Evolutionary conservation across 2,329 filamentous ascomycete species (phyloP).

Genomic region (Ophiosphaerella herpotricha): DNA sequence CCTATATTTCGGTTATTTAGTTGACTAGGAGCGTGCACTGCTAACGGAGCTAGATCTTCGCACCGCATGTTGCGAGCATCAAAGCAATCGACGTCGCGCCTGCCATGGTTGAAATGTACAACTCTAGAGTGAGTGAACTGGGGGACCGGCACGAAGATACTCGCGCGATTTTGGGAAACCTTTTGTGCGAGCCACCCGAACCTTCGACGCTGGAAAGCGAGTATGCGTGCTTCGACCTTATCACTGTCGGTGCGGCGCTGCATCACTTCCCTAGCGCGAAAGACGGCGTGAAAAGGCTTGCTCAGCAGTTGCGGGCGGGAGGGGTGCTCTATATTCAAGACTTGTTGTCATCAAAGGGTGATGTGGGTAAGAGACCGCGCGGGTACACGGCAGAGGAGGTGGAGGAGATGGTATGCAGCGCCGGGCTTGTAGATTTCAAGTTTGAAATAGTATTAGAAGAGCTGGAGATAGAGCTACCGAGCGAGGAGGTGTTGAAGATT

Average conservation of each 20-base stretch:
- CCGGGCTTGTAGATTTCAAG: conserved; percentile 1
- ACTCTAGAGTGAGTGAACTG: conserved; percentile 1
- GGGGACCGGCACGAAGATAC: background rate
- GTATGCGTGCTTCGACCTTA: conserved; percentile 3
- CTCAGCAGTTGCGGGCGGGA: background rate
- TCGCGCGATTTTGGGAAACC: background rate
- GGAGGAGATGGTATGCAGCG: background rate
- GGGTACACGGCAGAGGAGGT: conserved; percentile 1
- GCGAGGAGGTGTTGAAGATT: background rate
- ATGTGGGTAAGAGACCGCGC: background rate
- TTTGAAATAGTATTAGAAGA: background rate
- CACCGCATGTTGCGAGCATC: conserved; percentile 7
- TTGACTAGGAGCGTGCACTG: background rate
- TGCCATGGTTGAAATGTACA: conserved; percentile 9
- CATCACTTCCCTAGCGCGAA: conserved; percentile 4
- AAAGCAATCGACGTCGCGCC: conserved; percentile 8
- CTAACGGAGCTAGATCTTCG: conserved; percentile 4
- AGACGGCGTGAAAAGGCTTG: background rate
- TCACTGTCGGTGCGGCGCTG: conserved; percentile 7
- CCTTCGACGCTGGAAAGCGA: background rate
- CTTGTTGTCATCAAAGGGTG: background rate
- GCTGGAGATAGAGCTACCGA: background rate
- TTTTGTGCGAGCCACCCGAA: background rate
- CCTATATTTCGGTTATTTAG: background rate
- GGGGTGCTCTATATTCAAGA: conserved; percentile 10